Base-by-base conservation (phyloP, 2,329 filamentous ascomycete species). In the Cytospora piceicola region DNA sequence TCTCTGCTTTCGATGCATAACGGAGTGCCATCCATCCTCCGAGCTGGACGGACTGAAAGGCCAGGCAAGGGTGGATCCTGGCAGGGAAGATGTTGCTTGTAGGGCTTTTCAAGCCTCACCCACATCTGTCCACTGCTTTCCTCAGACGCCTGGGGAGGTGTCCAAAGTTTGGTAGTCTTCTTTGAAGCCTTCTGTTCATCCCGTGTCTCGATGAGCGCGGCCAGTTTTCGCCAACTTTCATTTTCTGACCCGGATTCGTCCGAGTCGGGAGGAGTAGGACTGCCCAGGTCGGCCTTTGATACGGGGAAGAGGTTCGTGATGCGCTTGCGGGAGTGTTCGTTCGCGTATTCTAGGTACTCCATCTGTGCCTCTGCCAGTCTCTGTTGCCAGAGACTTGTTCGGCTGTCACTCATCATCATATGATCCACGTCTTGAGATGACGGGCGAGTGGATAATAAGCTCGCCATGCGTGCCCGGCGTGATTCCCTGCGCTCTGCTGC, bases 231-330 rank as follows among this genome's bases (percentile, higher is more conserved):
- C 42, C 72, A 69, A 17, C 67, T 51, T 42, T 75, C 74, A 22
- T 57, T 71, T 36, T 79, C 77, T 39, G 76, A 76, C 55, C 80
- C 80, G n/a, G 80, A 80, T 60, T 80, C 77, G 64, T 84, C 79
- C 20, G 81, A 85, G 61, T 86, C 83, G 9, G 83, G 82, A 58
- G 84, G 84, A 56, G 84, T 87, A 36, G 83, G 83, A 69, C 82
- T 86, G 46, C 78, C 81, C 3, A 85, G 71, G 62, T 79, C 76
- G 12, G 75, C 74, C 64, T 77, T 77, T 39, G 78, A 71, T 60
- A 80, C 67, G 58, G 77, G 72, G 55, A 80, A 66, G 70, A 78
- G 78, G 69, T 80, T 82, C 68, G 80, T 67, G 64, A 74, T 78
- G 60, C 73, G 74, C 24, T 76, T 77, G 39, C 72, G 73, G 32